These are phyloP conservation scores for Globisporangium paroecandrum DNA, from an alignment of 352 stramenopile species.

Conservation along the genomic window DNA sequence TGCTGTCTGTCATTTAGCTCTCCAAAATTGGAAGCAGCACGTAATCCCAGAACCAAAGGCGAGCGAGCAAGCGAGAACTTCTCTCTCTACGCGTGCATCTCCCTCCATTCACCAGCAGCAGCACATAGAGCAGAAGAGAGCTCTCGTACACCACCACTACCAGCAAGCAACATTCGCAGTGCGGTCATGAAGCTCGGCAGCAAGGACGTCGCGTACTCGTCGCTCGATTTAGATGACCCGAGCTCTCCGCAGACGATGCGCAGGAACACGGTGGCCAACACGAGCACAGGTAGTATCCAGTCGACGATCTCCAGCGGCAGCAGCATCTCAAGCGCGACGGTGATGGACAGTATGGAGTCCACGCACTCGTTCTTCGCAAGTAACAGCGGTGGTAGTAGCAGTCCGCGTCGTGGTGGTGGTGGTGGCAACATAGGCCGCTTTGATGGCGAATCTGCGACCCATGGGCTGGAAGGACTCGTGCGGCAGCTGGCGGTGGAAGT, in stretches of 20 bases:
- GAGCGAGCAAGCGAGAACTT: background rate
- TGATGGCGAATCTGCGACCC: background rate
- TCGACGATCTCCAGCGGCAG: constrained; percentile 33
- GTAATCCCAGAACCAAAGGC: background rate
- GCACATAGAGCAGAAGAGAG: background rate
- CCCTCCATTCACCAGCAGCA: background rate
- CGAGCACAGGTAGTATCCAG: constrained; percentile 40
- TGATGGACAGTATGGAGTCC: constrained; percentile 15
- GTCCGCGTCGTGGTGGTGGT: background rate
- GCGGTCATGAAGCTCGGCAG: constrained; percentile 49
- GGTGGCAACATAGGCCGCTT: background rate
- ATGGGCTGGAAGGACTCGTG: constrained; percentile 56
- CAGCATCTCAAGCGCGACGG: constrained; percentile 6
- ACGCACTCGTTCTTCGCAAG: constrained; percentile 8
- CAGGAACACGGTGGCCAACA: constrained; percentile 25
- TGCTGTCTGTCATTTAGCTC: background rate
- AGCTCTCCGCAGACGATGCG: constrained; percentile 24
- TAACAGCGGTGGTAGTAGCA: constrained; percentile 13
- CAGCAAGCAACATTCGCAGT: background rate
- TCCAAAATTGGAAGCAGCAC: constrained; percentile 1
- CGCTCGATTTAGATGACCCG: constrained; percentile 69
- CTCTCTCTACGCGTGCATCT: background rate
- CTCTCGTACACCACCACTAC: background rate
- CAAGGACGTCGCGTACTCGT: constrained; percentile 78
- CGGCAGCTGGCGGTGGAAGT: constrained; percentile 73